Base-by-base conservation (phyloP, 345 rosid genomes). In the Iberis pinnata region DNA sequence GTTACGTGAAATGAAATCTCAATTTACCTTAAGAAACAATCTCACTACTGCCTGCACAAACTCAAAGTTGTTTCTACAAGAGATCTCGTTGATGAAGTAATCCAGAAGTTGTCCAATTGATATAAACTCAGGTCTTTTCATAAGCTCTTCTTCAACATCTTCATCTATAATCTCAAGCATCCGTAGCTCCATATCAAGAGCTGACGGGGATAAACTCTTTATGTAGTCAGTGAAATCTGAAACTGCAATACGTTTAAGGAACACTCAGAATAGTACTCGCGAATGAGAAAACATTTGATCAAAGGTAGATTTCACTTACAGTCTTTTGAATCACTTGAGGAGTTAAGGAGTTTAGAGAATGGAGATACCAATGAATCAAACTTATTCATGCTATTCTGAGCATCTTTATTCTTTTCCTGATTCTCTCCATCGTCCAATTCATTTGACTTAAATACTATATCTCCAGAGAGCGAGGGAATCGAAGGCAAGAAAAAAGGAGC, bases 401-500 rank as follows among this genome's bases (percentile, higher is more conserved):
- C 60, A 13, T 56, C 74, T 33, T 76, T 73, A 35, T 37, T 65
- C 15, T 67, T 68, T 9, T 42, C 50, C 58, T 63, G 57, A 29
- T 66, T 63, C 24, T 76, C 77, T 36, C 8, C 76, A 49, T 68
- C 67, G 31, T 66, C 60, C 5, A 68, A 60, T 37, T 80, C 90
- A 67, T 76, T 71, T 4, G 86, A 67, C 63, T 76, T 80, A 56
- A 92, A 92, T 32, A 77, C 45, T 60, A 92, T 78, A 68, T 88
- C 88, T 57, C 98, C 97, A 44, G 94, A 88, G 33, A 88, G 83
- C 13, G 87, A 92, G 41, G 90, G 88, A 62, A 78, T 43, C 9
- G 88, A 78, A 43, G 98, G 97, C 77, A 92, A 64, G 77, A 85
- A 92, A 73, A 92, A 92, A 40, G 95, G 95, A 71, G 90, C 88